Conservation (phyloP, 495 filamentous ascomycete genomes). For the Aspergillus haitiensis region DNA sequence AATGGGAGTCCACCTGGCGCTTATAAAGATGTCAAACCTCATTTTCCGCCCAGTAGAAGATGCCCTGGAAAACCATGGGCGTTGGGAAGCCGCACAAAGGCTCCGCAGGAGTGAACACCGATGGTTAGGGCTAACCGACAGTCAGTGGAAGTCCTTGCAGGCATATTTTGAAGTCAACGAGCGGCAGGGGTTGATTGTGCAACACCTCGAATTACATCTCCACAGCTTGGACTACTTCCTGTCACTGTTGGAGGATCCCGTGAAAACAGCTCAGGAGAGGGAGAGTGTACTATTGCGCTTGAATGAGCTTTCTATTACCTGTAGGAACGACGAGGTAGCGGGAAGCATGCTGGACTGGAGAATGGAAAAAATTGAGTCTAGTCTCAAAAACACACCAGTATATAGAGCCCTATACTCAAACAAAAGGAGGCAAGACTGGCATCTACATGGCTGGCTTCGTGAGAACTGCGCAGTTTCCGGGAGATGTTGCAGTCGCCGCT, state of each 20-base stretch:
- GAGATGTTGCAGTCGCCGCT: neutral
- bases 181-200: neutral
- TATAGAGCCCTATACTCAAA: neutral
- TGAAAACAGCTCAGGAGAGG: no score
- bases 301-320: no score
- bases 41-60: neutral
- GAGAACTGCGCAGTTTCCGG: neutral
- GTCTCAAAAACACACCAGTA: neutral
- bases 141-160: neutral
- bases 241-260: no score
- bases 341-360: neutral
- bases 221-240: neutral
- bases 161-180: neutral
- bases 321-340: neutral
- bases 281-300: no score
- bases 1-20: neutral
- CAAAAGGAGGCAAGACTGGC: neutral
- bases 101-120: neutral
- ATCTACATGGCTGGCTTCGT: neutral
- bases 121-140: neutral
- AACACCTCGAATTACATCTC: neutral
- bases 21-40: neutral
- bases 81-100: neutral
- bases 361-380: neutral
- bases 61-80: neutral